phyloP scores from a whole-genome alignment of 495 filamentous ascomycete species.

The Lasiosphaeria miniovina region DNA sequence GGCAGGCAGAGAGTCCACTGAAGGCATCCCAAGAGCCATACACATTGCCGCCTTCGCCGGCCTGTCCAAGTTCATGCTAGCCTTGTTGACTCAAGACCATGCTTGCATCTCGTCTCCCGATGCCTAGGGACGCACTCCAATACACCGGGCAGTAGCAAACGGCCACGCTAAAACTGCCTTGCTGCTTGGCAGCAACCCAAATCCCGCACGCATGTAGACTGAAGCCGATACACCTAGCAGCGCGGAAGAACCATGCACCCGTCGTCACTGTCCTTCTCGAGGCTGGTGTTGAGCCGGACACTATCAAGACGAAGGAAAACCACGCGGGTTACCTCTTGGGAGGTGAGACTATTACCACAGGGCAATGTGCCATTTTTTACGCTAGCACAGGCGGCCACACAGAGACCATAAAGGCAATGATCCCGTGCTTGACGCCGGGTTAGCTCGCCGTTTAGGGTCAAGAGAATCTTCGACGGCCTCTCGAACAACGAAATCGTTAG shows the following conservation, averaged over 20 bases:
- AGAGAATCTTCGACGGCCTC: too few species aligned
- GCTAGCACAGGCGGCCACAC: slow-evolving; percentile 15
- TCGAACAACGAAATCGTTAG: too few species aligned
- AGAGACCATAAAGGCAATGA: slow-evolving; percentile 19
- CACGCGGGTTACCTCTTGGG: slow-evolving; percentile 3
- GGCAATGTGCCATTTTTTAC: slow-evolving; percentile 22
- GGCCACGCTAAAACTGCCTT: not conserved
- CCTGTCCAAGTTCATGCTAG: slow-evolving; percentile 16
- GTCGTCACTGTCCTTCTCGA: slow-evolving; percentile 23
- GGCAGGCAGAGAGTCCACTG: not conserved
- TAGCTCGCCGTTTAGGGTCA: too few species aligned
- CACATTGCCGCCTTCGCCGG: slow-evolving; percentile 20
- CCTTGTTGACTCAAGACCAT: slow-evolving; percentile 7
- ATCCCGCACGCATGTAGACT: slow-evolving; percentile 7
- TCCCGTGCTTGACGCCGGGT: too few species aligned
- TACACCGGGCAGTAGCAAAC: not conserved
- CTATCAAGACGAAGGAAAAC: slow-evolving; percentile 23
- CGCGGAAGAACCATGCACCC: slow-evolving; percentile 1
- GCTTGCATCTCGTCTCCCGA: slow-evolving; percentile 7
- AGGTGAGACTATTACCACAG: slow-evolving; percentile 7
- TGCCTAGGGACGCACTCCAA: not conserved
- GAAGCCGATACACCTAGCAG: slow-evolving; percentile 30
- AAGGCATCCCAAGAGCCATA: not conserved
- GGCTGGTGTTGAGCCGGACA: slow-evolving; percentile 29
- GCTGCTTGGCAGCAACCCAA: not conserved